These are phyloP conservation scores for Pseudopithomyces chartarum DNA, from an alignment of 2,329 filamentous ascomycete species.

Conservation along the genomic window DNA sequence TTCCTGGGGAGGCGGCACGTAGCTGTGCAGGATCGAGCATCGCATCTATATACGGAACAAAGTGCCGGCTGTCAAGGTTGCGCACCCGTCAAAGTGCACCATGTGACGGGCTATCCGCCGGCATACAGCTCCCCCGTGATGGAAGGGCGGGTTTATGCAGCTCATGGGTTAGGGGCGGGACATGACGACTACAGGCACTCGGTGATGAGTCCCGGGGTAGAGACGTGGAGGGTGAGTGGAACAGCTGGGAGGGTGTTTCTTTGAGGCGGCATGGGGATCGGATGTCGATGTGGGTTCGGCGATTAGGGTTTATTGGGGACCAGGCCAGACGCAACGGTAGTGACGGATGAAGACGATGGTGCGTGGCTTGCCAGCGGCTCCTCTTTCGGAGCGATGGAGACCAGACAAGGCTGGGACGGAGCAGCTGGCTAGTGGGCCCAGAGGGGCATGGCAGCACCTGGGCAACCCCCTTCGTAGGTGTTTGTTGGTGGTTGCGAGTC, in stretches of 20 bases:
- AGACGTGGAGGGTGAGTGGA: not conserved
- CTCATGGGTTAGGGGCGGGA: not conserved
- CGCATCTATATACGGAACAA: not conserved
- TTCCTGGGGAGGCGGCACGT: conserved; percentile 2
- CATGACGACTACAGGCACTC: not conserved
- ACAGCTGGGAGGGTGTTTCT: not conserved
- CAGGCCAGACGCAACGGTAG: no score
- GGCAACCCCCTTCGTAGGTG: not conserved
- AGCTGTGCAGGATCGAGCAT: not conserved
- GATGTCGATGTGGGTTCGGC: not conserved
- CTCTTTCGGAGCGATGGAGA: no score
- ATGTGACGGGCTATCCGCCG: not conserved
- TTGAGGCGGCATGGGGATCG: not conserved
- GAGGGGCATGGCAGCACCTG: no score
- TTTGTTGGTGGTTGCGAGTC: not conserved
- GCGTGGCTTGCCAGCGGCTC: no score
- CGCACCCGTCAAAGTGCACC: not conserved
- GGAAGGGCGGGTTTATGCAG: not conserved
- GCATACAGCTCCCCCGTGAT: not conserved
- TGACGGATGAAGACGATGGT: no score
- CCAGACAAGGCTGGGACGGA: no score
- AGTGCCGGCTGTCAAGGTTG: not conserved
- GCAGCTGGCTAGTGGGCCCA: no score
- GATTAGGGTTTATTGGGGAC: no score
- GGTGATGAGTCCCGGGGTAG: not conserved